phyloP scores from a whole-genome alignment of 1,139 yeast genomes.

The Torulaspora pretoriensis region DNA sequence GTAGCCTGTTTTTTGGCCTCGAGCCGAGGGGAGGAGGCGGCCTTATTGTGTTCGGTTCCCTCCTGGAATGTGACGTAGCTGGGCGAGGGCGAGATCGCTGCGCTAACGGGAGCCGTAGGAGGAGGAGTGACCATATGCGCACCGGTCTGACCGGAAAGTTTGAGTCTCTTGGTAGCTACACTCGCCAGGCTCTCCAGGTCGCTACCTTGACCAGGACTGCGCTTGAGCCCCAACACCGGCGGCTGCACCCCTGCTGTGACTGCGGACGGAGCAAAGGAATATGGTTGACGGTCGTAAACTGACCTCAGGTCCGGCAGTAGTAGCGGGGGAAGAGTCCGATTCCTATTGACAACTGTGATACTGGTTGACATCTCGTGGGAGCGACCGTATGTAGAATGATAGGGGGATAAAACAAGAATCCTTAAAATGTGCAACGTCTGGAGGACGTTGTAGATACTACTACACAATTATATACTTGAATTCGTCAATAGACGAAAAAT shows the following conservation, averaged over 20 bases:
- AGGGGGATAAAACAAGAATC: neutral
- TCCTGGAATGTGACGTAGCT: constrained; percentile 7
- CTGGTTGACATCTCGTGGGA: constrained; percentile 19
- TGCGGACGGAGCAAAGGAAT: neutral
- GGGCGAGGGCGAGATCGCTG: constrained; percentile 12
- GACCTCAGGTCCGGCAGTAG: constrained; percentile 27
- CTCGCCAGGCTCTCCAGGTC: constrained; percentile 11
- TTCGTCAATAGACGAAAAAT: too few relatives aligned
- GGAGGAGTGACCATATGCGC: constrained; percentile 16
- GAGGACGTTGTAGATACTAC: neutral
- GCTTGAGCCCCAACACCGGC: constrained; percentile 1
- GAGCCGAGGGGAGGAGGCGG: neutral
- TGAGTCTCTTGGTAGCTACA: constrained; percentile 11
- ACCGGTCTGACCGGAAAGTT: constrained; percentile 1
- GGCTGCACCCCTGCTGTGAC: neutral
- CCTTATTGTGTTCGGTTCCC: neutral
- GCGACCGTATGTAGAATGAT: neutral
- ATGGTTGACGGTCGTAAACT: constrained; percentile 3
- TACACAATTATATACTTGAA: neutral
- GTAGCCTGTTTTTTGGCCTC: neutral
- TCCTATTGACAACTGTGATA: constrained; percentile 28
- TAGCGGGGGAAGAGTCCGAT: constrained; percentile 31
- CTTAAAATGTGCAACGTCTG: neutral
- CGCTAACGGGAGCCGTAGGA: constrained; percentile 16
- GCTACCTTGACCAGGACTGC: neutral